Evolutionary conservation across 2,329 filamentous ascomycete species (phyloP), one percentile per base, ranked within the genome.

Genomic region (Aspergillus phoenicis): DNA sequence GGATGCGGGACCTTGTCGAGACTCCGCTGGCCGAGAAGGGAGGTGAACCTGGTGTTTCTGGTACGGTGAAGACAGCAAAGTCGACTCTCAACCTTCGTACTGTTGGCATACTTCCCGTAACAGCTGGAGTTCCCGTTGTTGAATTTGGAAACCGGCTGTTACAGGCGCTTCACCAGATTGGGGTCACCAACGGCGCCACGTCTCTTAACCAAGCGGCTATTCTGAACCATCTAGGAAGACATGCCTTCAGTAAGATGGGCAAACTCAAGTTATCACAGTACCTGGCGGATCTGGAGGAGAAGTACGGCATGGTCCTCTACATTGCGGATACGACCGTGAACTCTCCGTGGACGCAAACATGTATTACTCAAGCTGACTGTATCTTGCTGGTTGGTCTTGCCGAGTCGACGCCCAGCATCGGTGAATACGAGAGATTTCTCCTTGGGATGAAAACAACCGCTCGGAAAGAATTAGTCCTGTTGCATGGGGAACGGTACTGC

Each of bases 381-480:
- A 97, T 99, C 65, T 83, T 99, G 7, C 83, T 99, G 8, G 92
- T 99, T 28, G 95, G 93, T 0, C 80, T 98, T 13, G 95, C 93
- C 0, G 95, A 98, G 73, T 89, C 90, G 0, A 96, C 93, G 3
- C 90, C 95, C 0, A 89, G 86, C 48, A 95, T 98, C 66, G 95
- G 95, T 45, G 96, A 99, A 74, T 99, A 98, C 68, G 95, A 99
- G 75, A 87, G 95, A 2, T 97, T 99, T 74, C 86, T 99, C 71
- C 84, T 99, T 15, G 96, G 95, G 0, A 97, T 96, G 83, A 98
- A 99, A 76, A 97, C 94, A 0, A 99, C 95, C 0, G 94, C 95
- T 0, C 86, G 94, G 54, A 99, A 98, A 75, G 91, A 96, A 64
- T 82, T 99, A 2, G 93, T 99, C 1, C 80, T 99, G 24, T 80